Base-by-base conservation (phyloP, 2,329 filamentous ascomycete genomes). In the Colletotrichum brevisporum region DNA sequence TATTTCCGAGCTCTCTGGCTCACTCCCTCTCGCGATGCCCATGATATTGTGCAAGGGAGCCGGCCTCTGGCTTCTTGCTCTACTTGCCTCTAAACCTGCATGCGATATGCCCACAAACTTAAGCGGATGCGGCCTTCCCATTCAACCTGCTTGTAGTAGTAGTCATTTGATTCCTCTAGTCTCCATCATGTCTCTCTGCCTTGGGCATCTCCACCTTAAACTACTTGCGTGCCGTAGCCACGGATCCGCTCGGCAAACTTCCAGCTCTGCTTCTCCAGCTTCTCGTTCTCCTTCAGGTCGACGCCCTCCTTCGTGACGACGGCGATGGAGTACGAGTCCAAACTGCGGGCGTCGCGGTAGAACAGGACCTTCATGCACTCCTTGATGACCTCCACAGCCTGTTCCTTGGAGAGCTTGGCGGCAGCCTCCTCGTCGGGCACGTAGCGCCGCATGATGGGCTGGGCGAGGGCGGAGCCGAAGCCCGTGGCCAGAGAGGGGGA, bases 301-400 rank as follows among this genome's bases (percentile, higher is more conserved):
- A 98, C 90, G n/a, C 93, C 94, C 56, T 94, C 93, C 83, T 94
- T 92, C 64, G 93, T 96, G 65, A 99, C 88, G 63, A 98, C 88
- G 21, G 95, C 95, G 79, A 98, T 91, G 73, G 93, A 96, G 85
- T 98, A 99, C 74, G 89, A 88, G 83, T 98, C 94, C 83, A 96
- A 84, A 84, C 93, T 97, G 81, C 96, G 91, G 52, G 96, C 96
- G 83, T 99, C 96, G 76, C 96, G 90, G 86, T 99, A 99, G 86
- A 93, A 99, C 70, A 99, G 87, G 61, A 98, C 95, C 89, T 98
- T 98, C 93, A 99, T 95, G 83, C 94, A 97, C 84, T 97, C 93
- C 85, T 92, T 92, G 78, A 99, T 83, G 48, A 94, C 88, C 67
- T 91, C 85, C 70, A 98, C 86, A 56, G 96, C 96, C 78, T 93